Evolutionary conservation across 176 grass and related monocot species (phyloP).

Genomic region (Bolboschoenus planiculmis): DNA sequence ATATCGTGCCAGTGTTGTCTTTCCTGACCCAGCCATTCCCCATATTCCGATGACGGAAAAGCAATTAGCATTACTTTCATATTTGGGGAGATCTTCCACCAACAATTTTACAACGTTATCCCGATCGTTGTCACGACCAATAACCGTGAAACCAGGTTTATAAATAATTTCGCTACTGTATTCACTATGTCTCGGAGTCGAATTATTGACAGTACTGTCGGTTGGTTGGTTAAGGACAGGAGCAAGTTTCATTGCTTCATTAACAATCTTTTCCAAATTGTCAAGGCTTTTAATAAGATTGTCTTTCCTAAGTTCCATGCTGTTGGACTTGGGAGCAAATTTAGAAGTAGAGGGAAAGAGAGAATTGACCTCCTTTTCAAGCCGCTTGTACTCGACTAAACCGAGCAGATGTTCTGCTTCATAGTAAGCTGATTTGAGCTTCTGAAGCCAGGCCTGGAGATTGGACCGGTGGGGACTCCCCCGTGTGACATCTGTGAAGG

Average conservation of each 20-base stretch:
- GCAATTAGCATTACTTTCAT: not conserved
- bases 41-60: constrained; percentile 28
- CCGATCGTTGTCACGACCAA: constrained; percentile 16
- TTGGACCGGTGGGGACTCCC: not conserved
- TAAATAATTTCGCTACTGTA: not conserved
- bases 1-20: constrained; percentile 37
- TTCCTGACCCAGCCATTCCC: constrained; percentile 28
- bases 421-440: too few relatives aligned
- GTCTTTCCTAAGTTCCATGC: not conserved
- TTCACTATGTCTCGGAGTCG: not conserved
- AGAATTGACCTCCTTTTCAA: too few relatives aligned
- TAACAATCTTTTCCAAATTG: too few relatives aligned
- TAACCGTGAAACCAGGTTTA: not conserved
- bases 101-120: constrained; percentile 8
- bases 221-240: not conserved
- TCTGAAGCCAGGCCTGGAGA: too few relatives aligned
- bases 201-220: not conserved
- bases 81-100: not conserved
- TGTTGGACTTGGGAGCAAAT: too few relatives aligned
- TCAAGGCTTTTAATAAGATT: not conserved
- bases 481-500: not conserved
- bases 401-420: too few relatives aligned
- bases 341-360: not conserved
- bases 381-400: too few relatives aligned
- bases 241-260: not conserved